Conservation (phyloP, 1,284 basidiomycete species). For the Moesziomyces antarcticus region DNA sequence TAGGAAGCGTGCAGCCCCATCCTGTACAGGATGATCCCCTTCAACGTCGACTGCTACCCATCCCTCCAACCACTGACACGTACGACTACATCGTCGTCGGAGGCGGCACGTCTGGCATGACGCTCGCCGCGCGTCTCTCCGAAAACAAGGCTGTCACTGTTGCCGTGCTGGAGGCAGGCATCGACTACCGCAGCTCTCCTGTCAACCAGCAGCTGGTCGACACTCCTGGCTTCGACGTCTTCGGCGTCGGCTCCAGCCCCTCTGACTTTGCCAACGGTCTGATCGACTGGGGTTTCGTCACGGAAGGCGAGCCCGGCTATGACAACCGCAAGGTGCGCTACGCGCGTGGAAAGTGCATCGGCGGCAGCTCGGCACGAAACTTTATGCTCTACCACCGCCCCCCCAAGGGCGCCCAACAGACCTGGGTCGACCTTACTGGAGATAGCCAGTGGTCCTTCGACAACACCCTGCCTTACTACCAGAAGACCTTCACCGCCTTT, state of each 20-base stretch:
- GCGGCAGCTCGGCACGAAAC: slow-evolving; percentile 48
- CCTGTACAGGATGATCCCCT: slow-evolving; percentile 3
- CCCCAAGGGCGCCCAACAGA: slow-evolving; percentile 28
- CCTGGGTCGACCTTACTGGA: slow-evolving; percentile 50
- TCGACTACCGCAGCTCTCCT: slow-evolving; percentile 35
- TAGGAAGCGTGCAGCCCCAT: slow-evolving; percentile 11
- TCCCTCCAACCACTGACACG: slow-evolving; percentile 7
- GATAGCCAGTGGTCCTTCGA: slow-evolving; percentile 48
- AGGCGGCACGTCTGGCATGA: slow-evolving; percentile 52
- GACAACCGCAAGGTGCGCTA: slow-evolving; percentile 43
- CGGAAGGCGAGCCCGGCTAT: slow-evolving; percentile 44
- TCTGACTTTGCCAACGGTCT: slow-evolving; percentile 21
- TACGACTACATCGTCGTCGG: slow-evolving; percentile 59
- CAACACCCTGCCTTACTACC: slow-evolving; percentile 39
- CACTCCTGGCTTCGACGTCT: slow-evolving; percentile 43
- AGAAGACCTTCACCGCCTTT: slow-evolving; percentile 43
- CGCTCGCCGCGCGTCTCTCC: slow-evolving; percentile 51
- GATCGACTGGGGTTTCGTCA: slow-evolving; percentile 50
- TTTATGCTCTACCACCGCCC: slow-evolving; percentile 58
- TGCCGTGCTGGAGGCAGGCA: slow-evolving; percentile 57
- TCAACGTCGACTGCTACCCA: slow-evolving; percentile 5
- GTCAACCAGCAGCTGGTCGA: slow-evolving; percentile 44
- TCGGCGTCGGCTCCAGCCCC: slow-evolving; percentile 30
- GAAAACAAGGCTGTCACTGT: slow-evolving; percentile 49
- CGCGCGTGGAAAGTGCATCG: slow-evolving; percentile 54